These are phyloP conservation scores for Sclerotinia nivalis DNA, from an alignment of 2,329 filamentous ascomycete genomes.

Conservation along the genomic window DNA sequence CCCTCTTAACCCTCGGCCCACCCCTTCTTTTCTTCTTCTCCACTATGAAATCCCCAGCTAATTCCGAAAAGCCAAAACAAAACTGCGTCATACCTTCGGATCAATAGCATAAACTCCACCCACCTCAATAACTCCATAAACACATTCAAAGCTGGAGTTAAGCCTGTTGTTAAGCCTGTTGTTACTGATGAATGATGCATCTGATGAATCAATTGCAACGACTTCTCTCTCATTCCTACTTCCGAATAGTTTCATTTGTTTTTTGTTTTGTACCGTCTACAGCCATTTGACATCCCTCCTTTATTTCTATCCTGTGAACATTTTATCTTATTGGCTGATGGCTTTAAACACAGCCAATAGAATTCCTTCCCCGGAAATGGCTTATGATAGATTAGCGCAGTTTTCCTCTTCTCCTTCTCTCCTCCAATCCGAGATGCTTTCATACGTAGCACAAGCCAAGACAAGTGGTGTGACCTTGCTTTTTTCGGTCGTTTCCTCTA, in stretches of 20 bases:
- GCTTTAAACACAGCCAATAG: background rate
- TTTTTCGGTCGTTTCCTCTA: background rate
- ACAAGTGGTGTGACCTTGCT: slow-evolving; percentile 6
- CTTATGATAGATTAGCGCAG: background rate
- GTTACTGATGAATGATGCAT: background rate
- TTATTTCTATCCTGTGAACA: background rate
- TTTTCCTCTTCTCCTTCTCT: background rate
- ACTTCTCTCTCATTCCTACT: no score
- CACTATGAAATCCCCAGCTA: background rate
- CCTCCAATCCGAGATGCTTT: slow-evolving; percentile 1
- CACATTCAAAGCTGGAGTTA: background rate
- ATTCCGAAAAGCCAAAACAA: background rate
- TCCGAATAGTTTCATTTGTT: no score
- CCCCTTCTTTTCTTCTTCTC: background rate
- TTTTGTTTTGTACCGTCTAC: background rate
- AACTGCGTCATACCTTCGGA: background rate
- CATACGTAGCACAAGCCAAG: slow-evolving; percentile 5
- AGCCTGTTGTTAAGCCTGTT: no score
- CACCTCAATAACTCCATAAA: background rate
- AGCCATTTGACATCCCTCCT: slow-evolving; percentile 5
- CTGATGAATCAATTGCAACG: no score
- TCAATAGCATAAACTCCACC: background rate
- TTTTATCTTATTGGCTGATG: background rate
- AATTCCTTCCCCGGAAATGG: background rate
- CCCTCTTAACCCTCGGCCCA: background rate